Evolutionary conservation across 2,329 filamentous ascomycete genomes (phyloP).

Genomic region (Phialophora chinensis): DNA sequence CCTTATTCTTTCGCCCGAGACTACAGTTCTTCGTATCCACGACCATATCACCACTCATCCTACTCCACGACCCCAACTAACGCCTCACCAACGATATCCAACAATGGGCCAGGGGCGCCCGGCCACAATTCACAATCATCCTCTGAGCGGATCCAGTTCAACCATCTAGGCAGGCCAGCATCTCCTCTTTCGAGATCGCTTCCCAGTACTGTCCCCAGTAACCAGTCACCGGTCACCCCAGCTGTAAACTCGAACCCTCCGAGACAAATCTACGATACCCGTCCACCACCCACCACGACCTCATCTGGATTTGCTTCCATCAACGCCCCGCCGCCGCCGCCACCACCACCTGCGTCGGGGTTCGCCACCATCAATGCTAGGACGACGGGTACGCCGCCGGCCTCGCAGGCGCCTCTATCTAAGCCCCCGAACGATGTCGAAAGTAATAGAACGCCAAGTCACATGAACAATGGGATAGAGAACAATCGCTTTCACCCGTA

Average conservation of each 20-base stretch:
- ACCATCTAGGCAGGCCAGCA: slow-evolving; percentile 22
- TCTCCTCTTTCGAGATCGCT: slow-evolving; percentile 29
- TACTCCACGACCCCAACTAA: slow-evolving; percentile 30
- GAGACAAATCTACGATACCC: slow-evolving; percentile 37
- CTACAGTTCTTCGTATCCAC: slow-evolving; percentile 23
- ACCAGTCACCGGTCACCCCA: slow-evolving; percentile 27
- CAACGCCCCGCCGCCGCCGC: slow-evolving; percentile 36
- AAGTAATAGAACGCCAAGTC: slow-evolving; percentile 23
- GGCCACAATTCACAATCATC: slow-evolving; percentile 15
- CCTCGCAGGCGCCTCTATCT: slow-evolving; percentile 19
- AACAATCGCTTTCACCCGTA: slow-evolving; percentile 33
- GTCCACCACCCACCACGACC: slow-evolving; percentile 35
- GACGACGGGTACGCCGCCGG: slow-evolving; percentile 27
- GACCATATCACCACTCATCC: slow-evolving; percentile 28
- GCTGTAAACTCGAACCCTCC: slow-evolving; percentile 25
- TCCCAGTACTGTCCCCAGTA: slow-evolving; percentile 22
- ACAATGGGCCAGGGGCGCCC: slow-evolving; percentile 25
- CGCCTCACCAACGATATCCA: slow-evolving; percentile 14
- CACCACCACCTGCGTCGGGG: slow-evolving; percentile 26
- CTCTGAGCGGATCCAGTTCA: slow-evolving; percentile 25
- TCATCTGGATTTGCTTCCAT: slow-evolving; percentile 39
- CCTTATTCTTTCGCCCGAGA: slow-evolving; percentile 34
- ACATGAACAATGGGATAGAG: slow-evolving; percentile 25
- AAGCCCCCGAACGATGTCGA: slow-evolving; percentile 19
- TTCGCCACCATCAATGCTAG: slow-evolving; percentile 39